Evolutionary conservation across 1,284 basidiomycete genomes (phyloP).

Genomic region (Porodaedalea pini): DNA sequence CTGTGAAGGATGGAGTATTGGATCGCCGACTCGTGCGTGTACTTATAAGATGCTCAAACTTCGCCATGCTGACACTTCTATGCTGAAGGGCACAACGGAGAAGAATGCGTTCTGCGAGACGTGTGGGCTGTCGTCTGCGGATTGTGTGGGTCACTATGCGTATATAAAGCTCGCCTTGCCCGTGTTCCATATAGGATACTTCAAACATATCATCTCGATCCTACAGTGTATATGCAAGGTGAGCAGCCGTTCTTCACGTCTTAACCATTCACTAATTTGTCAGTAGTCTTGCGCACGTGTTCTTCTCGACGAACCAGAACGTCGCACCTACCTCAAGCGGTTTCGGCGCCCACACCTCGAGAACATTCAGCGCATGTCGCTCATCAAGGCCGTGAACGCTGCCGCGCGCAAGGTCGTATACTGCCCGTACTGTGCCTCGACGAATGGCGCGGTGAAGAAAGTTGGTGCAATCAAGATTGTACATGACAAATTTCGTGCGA

Average conservation of each 20-base stretch:
- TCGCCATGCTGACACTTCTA: slow-evolving; percentile 11
- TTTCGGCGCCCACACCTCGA: slow-evolving; percentile 91
- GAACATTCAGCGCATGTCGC: slow-evolving; percentile 85
- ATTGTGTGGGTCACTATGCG: slow-evolving; percentile 97
- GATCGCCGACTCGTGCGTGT: slow-evolving; percentile 80
- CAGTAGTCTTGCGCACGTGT: slow-evolving; percentile 89
- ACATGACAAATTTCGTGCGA: slow-evolving; percentile 96
- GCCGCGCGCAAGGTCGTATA: slow-evolving; percentile 88
- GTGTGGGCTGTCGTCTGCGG: slow-evolving; percentile 87
- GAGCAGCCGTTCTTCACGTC: slow-evolving; percentile 23
- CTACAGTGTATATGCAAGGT: slow-evolving; percentile 97
- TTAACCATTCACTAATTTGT: background rate
- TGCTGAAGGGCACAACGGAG: slow-evolving; percentile 84
- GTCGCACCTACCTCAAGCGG: slow-evolving; percentile 79
- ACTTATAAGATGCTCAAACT: background rate
- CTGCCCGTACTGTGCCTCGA: slow-evolving; percentile 90
- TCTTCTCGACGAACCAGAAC: slow-evolving; percentile 86
- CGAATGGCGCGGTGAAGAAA: slow-evolving; percentile 97
- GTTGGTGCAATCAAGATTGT: slow-evolving; percentile 93
- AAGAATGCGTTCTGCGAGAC: slow-evolving; percentile 93
- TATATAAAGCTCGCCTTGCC: slow-evolving; percentile 96
- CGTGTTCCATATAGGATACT: slow-evolving; percentile 98
- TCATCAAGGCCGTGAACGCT: slow-evolving; percentile 88
- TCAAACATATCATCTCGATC: slow-evolving; percentile 92
- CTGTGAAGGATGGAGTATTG: slow-evolving; percentile 88